Evolutionary conservation across 2,329 filamentous ascomycete genomes (phyloP).

Genomic region (Aspergillus fructus): DNA sequence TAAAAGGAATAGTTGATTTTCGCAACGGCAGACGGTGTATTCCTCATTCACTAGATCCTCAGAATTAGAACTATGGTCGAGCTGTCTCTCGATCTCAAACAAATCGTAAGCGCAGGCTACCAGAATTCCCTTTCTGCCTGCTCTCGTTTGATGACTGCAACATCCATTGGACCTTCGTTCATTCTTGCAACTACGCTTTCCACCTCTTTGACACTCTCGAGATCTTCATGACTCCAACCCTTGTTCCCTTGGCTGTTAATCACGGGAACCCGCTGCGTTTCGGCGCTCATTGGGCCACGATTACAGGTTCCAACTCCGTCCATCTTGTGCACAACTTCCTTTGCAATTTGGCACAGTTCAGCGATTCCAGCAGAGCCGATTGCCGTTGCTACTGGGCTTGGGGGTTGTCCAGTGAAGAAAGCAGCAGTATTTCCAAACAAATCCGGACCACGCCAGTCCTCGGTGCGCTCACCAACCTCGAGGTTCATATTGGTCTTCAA

Average conservation of each 20-base stretch:
- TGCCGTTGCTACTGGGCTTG: constrained; percentile 21
- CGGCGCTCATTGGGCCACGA: constrained; percentile 9
- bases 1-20: not conserved
- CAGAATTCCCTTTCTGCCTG: constrained; percentile 11
- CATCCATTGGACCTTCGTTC: not conserved
- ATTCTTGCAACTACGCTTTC: constrained; percentile 13
- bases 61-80: not conserved
- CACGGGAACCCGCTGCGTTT: not conserved
- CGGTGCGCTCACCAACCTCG: constrained; percentile 34
- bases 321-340: constrained; percentile 36
- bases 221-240: constrained; percentile 16
- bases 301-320: constrained; percentile 38
- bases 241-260: not conserved
- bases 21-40: not conserved
- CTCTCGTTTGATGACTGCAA: not conserved
- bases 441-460: constrained; percentile 30
- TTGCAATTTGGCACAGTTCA: constrained; percentile 31
- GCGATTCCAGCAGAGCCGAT: constrained; percentile 29
- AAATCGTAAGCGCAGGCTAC: not conserved
- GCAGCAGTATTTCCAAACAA: constrained; percentile 29
- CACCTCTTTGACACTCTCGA: constrained; percentile 23
- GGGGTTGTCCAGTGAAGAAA: constrained; percentile 12
- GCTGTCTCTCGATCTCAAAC: not conserved
- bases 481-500: constrained; percentile 33
- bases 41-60: not conserved